These are phyloP conservation scores for Neofusicoccum kwambonambiense DNA, from an alignment of 2,329 filamentous ascomycete genomes.

Conservation along the genomic window DNA sequence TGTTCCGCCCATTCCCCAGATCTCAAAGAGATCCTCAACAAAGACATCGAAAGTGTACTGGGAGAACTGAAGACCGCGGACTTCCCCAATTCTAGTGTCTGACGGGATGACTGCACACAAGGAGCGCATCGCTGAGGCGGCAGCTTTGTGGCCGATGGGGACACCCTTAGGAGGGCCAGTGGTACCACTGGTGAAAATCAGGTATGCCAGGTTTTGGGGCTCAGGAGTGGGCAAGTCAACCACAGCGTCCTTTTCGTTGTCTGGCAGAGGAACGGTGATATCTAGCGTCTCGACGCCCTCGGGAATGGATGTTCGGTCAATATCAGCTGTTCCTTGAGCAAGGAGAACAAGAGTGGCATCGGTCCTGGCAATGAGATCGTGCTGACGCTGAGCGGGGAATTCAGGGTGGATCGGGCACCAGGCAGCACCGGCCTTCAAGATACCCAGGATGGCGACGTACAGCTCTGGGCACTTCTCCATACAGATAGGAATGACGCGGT, in stretches of 20 bases:
- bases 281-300: conserved; percentile 34
- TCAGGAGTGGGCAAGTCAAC: background rate
- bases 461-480: conserved; percentile 39
- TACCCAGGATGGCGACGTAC: conserved; percentile 43
- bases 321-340: background rate
- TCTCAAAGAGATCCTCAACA: conserved; percentile 52
- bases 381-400: conserved; percentile 27
- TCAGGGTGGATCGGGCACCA: conserved; percentile 43
- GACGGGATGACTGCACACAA: conserved; percentile 33
- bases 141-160: conserved; percentile 22
- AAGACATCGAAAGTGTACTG: conserved; percentile 55
- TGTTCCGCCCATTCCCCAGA: conserved; percentile 46
- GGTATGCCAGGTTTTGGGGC: conserved; percentile 40
- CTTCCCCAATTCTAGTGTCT: conserved; percentile 25
- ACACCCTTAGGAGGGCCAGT: conserved; percentile 19
- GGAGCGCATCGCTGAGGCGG: conserved; percentile 21
- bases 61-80: conserved; percentile 30
- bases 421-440: conserved; percentile 44
- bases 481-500: conserved; percentile 34
- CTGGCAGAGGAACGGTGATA: conserved; percentile 22
- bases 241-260: background rate
- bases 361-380: conserved; percentile 39
- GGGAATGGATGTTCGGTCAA: background rate
- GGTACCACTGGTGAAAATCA: conserved; percentile 18
- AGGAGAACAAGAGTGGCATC: conserved; percentile 16